Base-by-base conservation (phyloP, 805 yeast genomes). In the Lachancea dasiensis region DNA sequence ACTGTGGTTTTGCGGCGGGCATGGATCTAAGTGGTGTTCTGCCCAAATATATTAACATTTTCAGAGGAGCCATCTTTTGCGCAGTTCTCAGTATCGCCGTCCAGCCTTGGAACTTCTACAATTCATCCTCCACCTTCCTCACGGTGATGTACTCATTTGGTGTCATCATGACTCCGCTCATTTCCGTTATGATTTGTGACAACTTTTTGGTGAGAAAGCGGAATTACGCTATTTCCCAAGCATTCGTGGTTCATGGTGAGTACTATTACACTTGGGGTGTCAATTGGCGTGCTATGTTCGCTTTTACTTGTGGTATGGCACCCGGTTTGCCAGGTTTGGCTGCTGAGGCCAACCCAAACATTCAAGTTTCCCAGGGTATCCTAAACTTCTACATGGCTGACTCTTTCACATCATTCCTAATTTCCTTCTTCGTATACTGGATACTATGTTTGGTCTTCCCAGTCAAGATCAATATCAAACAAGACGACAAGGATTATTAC, bases 301-400 rank as follows among this genome's bases (percentile, higher is more conserved):
- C 69, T 7, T 71, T 67, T 60, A 36, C 64, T 5, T 34, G 55
- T 4, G 63, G 65, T 20, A 50, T 60, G 40, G 63, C 61, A 4
- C 72, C 71, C 4, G 69, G 68, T 7, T 32, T 70, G 7, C 74
- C 75, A 3, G 75, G 75, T 6, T 50, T 45, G 43, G 56, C 49
- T 44, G 55, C 35, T 56, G 52, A 31, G 39, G 50, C 46, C 27
- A 58, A 39, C 36, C 35, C 52, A 2, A 37, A 20, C 6, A 36
- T 39, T 28, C 34, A 46, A 36, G 34, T 49, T 32, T 23, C 25
- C 32, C 36, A 40, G 6, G 72, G 72, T 3, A 51, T 59, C 20
- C 43, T 47, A 4, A 58, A 63, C 38, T 64, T 56, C 39, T 67
- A 58, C 48, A 46, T 58, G 30, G 70, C 68, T n/a, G 63, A 62